Evolutionary conservation across 2,329 filamentous ascomycete genomes (phyloP).

Genomic region (Diaporthe aspalathi): DNA sequence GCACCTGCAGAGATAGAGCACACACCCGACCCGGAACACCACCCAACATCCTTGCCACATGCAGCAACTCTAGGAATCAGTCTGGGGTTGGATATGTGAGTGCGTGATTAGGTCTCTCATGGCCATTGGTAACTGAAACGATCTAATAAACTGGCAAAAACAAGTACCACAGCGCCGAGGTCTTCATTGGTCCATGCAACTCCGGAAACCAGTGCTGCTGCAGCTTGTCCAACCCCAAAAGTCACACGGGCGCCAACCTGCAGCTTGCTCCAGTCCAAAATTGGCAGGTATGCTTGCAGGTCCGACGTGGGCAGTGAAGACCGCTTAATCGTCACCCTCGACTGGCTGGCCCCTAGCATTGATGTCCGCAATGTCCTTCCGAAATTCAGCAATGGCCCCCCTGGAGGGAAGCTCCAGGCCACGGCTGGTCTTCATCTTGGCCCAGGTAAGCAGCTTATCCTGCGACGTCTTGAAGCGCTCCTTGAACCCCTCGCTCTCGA

Average conservation of each 20-base stretch:
- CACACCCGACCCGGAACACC: too few relatives aligned
- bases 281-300: too few relatives aligned
- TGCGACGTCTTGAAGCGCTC: conserved; percentile 43
- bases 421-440: conserved; percentile 38
- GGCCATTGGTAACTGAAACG: neutral
- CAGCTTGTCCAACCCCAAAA: neutral
- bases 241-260: neutral
- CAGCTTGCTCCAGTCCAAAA: neutral
- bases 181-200: neutral
- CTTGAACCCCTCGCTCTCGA: conserved; percentile 41
- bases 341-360: neutral
- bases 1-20: too few relatives aligned
- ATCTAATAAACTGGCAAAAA: neutral
- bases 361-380: conserved; percentile 6
- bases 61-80: too few relatives aligned
- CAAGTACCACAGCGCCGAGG: neutral
- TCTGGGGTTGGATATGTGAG: too few relatives aligned
- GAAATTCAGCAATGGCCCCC: conserved; percentile 13
- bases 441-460: conserved; percentile 45
- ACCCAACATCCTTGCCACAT: too few relatives aligned
- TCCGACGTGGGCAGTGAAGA: neutral
- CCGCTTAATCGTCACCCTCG: neutral
- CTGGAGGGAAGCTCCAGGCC: conserved; percentile 14
- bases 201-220: neutral
- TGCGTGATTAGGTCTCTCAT: neutral